Base-by-base conservation (phyloP, 129 eudicot species). In the Flaveria brownii region DNA sequence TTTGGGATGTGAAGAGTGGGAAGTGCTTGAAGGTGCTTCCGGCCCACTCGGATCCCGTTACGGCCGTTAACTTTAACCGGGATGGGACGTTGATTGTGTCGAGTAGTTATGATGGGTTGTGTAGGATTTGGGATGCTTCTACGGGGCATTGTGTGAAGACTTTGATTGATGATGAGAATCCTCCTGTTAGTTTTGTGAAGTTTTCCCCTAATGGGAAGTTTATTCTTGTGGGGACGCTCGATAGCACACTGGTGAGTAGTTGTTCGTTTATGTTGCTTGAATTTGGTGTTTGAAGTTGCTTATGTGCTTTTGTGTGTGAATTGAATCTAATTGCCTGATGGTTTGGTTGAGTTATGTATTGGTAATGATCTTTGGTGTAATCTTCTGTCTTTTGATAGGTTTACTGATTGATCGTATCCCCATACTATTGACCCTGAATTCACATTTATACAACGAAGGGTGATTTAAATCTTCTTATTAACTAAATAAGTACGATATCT, bases 101-200 rank as follows among this genome's bases (percentile, higher is more conserved):
- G 16, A 91, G 98, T 33, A 93, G 98, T 51, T 90, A 88, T 30
- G 98, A 93, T 81, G 97, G 97, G 9, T 70, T 93, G 84, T 93
- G 98, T 57, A 82, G 98, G 91, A 85, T 93, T 73, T 93, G 98
- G 98, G 98, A 91, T 67, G 93, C 88, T 23, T 85, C 91, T 0
- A 93, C 98, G 0, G 98, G 98, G 51, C 97, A 91, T 84, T 93
- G 98, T 90, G 54, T 87, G 74, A 93, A 93, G 87, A 93, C 98
- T 49, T 64, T 93, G 79, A 88, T 93, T 65, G 98, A 93, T 61
- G 98, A 91, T 61, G 98, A 93, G 75, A 92, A 89, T n/a, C 98
- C 98, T 2, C 98, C 98, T 17, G 98, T 93, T 64, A 87, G 97
- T 59, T 93, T 88, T 23, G 97, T 86, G 17, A 88, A 85, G 88